Percentiles rank a stretch among this genome's conserved stretches.
Evolutionary conservation across 164 flowering plant genomes (phyloP).

Genomic region (Vitis labrusca): DNA sequence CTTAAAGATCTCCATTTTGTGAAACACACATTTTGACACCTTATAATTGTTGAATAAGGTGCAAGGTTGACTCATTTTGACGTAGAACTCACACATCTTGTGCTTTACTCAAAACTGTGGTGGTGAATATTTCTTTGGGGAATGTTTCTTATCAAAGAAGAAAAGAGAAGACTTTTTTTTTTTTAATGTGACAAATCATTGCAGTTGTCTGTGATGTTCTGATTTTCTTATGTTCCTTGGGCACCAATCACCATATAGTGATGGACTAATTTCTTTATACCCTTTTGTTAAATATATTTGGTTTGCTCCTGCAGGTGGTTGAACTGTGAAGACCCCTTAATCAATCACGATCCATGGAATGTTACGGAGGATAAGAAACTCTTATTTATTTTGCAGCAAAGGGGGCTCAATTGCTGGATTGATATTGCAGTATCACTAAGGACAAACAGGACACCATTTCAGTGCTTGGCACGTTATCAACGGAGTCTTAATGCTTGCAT

Average conservation of each 20-base stretch:
- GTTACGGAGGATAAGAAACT: conserved; percentile 69
- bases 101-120: conserved; percentile 14
- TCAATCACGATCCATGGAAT: conserved; percentile 69
- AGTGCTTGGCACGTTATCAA: conserved; percentile 84
- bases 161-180: too few species aligned
- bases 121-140: conserved; percentile 14
- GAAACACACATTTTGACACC: conserved; percentile 4
- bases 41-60: conserved; percentile 15
- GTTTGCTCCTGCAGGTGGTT: conserved; percentile 61
- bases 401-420: conserved; percentile 73
- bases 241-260: neutral
- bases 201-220: conserved; percentile 10
- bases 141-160: neutral
- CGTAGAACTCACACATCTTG: conserved; percentile 11
- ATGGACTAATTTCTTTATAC: conserved; percentile 2
- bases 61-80: conserved; percentile 7
- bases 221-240: neutral
- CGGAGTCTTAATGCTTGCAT: conserved; percentile 83
- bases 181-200: conserved; percentile 4
- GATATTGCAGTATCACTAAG: conserved; percentile 63
- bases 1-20: conserved; percentile 1
- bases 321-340: conserved; percentile 80
- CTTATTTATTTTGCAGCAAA: conserved; percentile 49
- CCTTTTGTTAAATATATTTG: conserved; percentile 1
- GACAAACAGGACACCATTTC: conserved; percentile 83